Evolutionary conservation across 2,329 filamentous ascomycete species (phyloP).

Genomic region (Fusarium udum): DNA sequence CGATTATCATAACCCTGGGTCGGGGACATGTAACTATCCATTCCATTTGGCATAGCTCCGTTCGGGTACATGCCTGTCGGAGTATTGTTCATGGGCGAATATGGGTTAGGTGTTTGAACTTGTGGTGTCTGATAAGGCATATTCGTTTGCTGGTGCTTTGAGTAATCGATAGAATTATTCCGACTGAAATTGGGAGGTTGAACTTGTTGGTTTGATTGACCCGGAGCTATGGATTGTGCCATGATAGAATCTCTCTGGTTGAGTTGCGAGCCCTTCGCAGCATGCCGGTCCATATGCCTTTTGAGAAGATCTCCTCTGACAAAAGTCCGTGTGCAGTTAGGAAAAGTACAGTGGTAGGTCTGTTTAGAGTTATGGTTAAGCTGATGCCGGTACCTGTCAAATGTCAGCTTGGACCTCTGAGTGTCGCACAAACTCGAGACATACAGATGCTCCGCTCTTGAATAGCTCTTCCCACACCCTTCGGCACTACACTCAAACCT

Average conservation of each 20-base stretch:
- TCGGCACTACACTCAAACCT: slow-evolving; percentile 85
- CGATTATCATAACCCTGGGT: slow-evolving; percentile 49
- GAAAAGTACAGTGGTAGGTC: slow-evolving; percentile 93
- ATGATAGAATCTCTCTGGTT: slow-evolving; percentile 72
- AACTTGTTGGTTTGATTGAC: slow-evolving; percentile 43
- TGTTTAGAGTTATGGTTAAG: slow-evolving; percentile 96
- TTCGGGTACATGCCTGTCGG: slow-evolving; percentile 49
- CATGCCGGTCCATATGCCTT: slow-evolving; percentile 83
- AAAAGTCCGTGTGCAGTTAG: slow-evolving; percentile 88
- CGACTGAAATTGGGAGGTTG: slow-evolving; percentile 59
- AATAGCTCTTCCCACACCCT: slow-evolving; percentile 95
- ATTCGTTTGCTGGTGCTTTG: slow-evolving; percentile 51
- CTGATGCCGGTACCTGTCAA: slow-evolving; percentile 80
- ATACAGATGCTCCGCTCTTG: slow-evolving; percentile 92
- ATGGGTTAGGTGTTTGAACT: slow-evolving; percentile 56
- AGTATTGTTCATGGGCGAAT: slow-evolving; percentile 57
- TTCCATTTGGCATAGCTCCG: slow-evolving; percentile 44
- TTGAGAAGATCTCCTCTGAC: slow-evolving; percentile 93
- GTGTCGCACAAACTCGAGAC: slow-evolving; percentile 40
- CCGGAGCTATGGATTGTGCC: slow-evolving; percentile 52
- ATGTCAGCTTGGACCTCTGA: slow-evolving; percentile 13
- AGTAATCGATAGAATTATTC: slow-evolving; percentile 51
- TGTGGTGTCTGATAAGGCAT: slow-evolving; percentile 59
- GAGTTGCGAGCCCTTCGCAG: slow-evolving; percentile 79
- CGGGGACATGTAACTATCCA: slow-evolving; percentile 55